Base-by-base conservation (phyloP, 306 rosid genomes). In the Herpetospermum pedunculosum region DNA sequence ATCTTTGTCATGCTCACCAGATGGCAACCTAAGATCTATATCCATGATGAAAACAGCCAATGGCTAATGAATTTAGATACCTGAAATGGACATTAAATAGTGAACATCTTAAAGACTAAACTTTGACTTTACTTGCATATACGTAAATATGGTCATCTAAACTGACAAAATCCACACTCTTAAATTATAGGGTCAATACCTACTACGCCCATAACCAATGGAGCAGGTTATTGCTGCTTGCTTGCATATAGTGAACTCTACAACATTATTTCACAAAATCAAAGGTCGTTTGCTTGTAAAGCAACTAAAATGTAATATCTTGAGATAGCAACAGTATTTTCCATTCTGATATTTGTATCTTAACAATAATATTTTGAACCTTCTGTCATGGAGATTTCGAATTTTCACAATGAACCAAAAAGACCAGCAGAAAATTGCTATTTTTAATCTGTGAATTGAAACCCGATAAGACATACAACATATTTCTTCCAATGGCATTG, bases 21-120 rank as follows among this genome's bases (percentile, higher is more conserved):
- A 86, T 68, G 99, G 97, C 77, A 94, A 78, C 77, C 97, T 88
- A 53, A 94, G 99, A 84, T 94, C 95, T 81, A 94, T 91, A 75
- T 94, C 95, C 99, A 94, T 88, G 85, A 80, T 46, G 75, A 81
- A 77, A 83, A 49, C 40, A 72, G 80, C 48, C 76, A 73, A 63
- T 40, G 77, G 79, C 76, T 68, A 81, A 75, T 79, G 84, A 77
- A 76, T 73, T 23, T 84, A 72, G 77, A 60, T 74, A 81, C 88
- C 90, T 91, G 90, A 82, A 84, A 44, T 52, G 69, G 34, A 80
- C 59, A 76, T 50, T 46, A 75, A 75, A 54, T 43, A 72, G 34
- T 28, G 69, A 74, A 49, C 59, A 30, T 47, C 21, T 70, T 30
- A 28, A 34, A 26, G 16, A 46, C 37, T 47, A 70, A 14, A 26